phyloP scores from a whole-genome alignment of 306 rosid genomes.

The Cyclanthera cordifolia region DNA sequence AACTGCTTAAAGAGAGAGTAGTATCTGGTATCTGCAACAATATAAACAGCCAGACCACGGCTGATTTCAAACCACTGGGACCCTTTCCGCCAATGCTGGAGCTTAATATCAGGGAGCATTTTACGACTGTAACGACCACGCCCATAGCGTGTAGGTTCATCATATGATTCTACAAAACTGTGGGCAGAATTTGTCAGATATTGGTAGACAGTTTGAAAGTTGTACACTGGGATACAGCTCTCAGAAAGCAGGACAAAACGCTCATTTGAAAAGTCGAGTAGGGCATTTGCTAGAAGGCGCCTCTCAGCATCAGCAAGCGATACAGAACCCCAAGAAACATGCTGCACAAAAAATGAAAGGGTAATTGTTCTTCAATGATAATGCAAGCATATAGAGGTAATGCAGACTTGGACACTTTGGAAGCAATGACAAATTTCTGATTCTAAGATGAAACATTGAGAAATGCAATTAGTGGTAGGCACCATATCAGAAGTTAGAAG shows the following conservation, averaged over 20 bases:
- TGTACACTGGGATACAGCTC: conserved; percentile 85
- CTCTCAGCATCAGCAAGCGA: conserved; percentile 77
- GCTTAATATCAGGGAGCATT: conserved; percentile 72
- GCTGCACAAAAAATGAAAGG: conserved; percentile 25
- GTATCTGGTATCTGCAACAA: conserved; percentile 50
- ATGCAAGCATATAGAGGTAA: background rate
- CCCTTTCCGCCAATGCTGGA: conserved; percentile 80
- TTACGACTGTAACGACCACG: conserved; percentile 77
- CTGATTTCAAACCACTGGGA: conserved; percentile 79
- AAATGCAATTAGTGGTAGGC: background rate
- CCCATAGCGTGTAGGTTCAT: conserved; percentile 74
- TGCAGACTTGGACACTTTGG: background rate
- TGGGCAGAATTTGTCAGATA: conserved; percentile 49
- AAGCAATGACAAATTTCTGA: background rate
- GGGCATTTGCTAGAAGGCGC: conserved; percentile 82
- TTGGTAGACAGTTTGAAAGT: conserved; percentile 61
- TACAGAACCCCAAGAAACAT: conserved; percentile 72
- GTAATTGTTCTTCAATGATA: background rate
- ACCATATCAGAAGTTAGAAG: background rate
- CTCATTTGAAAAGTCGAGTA: conserved; percentile 80
- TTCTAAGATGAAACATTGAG: background rate
- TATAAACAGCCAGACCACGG: conserved; percentile 40
- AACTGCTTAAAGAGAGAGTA: conserved; percentile 50
- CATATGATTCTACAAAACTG: conserved; percentile 80
- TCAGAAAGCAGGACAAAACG: conserved; percentile 83